Percentiles rank a stretch among this genome's conserved stretches.
These are phyloP conservation scores for Mimosa bimucronata DNA, from an alignment of 306 rosid species.

Conservation along the genomic window DNA sequence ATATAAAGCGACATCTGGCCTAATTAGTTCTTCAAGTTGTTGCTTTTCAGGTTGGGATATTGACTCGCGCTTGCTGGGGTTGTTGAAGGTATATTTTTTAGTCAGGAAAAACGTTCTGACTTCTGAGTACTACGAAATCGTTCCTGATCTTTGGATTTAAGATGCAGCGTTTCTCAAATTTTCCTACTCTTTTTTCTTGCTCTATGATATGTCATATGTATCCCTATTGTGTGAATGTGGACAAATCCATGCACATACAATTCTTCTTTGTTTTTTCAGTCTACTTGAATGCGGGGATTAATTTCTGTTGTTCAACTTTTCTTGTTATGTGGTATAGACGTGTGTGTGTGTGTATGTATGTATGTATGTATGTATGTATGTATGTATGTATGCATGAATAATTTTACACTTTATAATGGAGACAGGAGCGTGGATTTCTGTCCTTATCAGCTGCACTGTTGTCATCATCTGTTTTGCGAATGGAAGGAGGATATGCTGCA, in stretches of 20 bases:
- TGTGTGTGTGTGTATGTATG: too few relatives aligned
- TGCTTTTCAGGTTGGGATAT: slow-evolving; percentile 82
- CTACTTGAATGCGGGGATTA: slow-evolving; percentile 29
- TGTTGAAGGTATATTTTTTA: slow-evolving; percentile 70
- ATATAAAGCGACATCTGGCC: slow-evolving; percentile 72
- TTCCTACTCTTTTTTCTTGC: background rate
- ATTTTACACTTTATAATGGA: slow-evolving; percentile 28
- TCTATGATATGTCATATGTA: background rate
- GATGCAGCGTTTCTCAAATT: slow-evolving; percentile 8
- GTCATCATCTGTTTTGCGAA: slow-evolving; percentile 69
- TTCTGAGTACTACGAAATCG: background rate
- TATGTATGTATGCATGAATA: too few relatives aligned
- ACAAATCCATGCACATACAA: background rate
- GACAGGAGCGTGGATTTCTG: slow-evolving; percentile 95
- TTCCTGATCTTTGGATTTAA: slow-evolving; percentile 21
- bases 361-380: background rate
- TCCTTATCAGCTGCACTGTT: slow-evolving; percentile 90
- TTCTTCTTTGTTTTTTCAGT: slow-evolving; percentile 12
- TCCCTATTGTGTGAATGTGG: slow-evolving; percentile 19
- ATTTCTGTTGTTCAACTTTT: slow-evolving; percentile 13
- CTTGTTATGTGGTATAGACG: background rate
- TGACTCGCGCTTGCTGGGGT: slow-evolving; percentile 71
- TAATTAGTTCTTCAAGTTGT: slow-evolving; percentile 79
- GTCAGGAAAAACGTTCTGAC: slow-evolving; percentile 4
- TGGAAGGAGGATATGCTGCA: slow-evolving; percentile 63